Percentiles rank a stretch among this genome's conserved stretches.
Conservation (phyloP, 208 protist genomes). For the Borovskyia barvae region DNA sequence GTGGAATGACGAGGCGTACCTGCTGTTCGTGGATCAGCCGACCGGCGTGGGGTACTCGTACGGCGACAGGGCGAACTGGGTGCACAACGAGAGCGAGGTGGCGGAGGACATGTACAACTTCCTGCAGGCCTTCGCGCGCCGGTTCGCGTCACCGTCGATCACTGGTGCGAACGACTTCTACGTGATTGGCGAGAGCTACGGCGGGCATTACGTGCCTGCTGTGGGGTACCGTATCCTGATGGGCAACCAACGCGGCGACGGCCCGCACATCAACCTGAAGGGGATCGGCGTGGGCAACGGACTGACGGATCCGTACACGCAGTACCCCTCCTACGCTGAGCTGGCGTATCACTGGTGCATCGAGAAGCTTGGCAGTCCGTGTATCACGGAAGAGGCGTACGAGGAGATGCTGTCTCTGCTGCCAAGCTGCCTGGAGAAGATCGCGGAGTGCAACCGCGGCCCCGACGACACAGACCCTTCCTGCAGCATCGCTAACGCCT, state of each 20-base stretch:
- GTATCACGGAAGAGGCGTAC: slow-evolving; percentile 39
- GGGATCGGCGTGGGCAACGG: slow-evolving; percentile 89
- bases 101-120: slow-evolving; percentile 90
- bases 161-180: slow-evolving; percentile 74
- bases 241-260: slow-evolving; percentile 40
- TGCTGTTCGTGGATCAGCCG: slow-evolving; percentile 92
- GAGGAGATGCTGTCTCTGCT: slow-evolving; percentile 32
- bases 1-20: slow-evolving; percentile 83
- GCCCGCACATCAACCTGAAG: slow-evolving; percentile 43
- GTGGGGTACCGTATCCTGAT: slow-evolving; percentile 37
- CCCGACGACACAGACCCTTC: slow-evolving; percentile 5
- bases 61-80: slow-evolving; percentile 42
- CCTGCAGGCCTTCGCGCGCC: slow-evolving; percentile 65
- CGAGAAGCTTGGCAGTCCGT: slow-evolving; percentile 33
- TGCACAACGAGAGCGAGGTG: slow-evolving; percentile 62
- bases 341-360: slow-evolving; percentile 66
- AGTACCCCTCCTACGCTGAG: slow-evolving; percentile 68
- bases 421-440: slow-evolving; percentile 45
- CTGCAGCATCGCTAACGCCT: slow-evolving; percentile 5
- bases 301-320: slow-evolving; percentile 72
- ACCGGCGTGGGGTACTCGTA: slow-evolving; percentile 88
- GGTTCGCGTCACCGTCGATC: slow-evolving; percentile 33
- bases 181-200: slow-evolving; percentile 85
- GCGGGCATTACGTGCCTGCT: slow-evolving; percentile 73
- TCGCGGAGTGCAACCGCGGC: slow-evolving; percentile 31